phyloP scores from a whole-genome alignment of 2,329 filamentous ascomycete species.

The Fusarium sp. region DNA sequence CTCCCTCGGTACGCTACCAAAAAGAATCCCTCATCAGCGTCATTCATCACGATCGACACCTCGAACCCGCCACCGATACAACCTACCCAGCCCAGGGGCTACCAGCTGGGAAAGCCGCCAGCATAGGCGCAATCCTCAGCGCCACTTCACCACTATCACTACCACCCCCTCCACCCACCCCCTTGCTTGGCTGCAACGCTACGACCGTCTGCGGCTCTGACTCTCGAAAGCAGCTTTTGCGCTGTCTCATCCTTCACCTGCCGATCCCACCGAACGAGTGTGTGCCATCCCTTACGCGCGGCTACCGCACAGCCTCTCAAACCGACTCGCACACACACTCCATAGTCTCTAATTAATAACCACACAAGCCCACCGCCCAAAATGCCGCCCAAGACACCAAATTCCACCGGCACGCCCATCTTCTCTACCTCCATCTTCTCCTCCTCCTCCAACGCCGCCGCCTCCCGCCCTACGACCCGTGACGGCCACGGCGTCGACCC shows the following conservation, averaged over 20 bases:
- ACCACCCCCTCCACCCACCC: neutral
- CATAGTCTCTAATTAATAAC: neutral
- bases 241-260: conserved; percentile 14
- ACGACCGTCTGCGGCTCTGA: conserved; percentile 20
- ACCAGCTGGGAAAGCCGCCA: conserved; percentile 8
- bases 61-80: neutral
- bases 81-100: neutral
- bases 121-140: conserved; percentile 1
- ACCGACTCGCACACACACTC: conserved; percentile 41
- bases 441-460: conserved; percentile 39
- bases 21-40: neutral
- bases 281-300: conserved; percentile 16
- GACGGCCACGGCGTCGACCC: conserved; percentile 48
- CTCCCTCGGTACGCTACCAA: no score
- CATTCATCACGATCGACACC: neutral
- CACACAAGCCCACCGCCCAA: neutral
- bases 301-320: neutral
- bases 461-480: conserved; percentile 50
- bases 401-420: conserved; percentile 45
- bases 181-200: conserved; percentile 19
- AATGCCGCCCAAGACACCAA: conserved; percentile 42
- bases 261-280: conserved; percentile 24
- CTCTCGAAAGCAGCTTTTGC: conserved; percentile 8
- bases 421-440: conserved; percentile 52
- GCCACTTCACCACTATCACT: neutral